Percentiles rank a stretch among this genome's conserved stretches.
Evolutionary conservation across 768 basidiomycete species (phyloP).

Genomic region (Leucogyrophana mollusca): DNA sequence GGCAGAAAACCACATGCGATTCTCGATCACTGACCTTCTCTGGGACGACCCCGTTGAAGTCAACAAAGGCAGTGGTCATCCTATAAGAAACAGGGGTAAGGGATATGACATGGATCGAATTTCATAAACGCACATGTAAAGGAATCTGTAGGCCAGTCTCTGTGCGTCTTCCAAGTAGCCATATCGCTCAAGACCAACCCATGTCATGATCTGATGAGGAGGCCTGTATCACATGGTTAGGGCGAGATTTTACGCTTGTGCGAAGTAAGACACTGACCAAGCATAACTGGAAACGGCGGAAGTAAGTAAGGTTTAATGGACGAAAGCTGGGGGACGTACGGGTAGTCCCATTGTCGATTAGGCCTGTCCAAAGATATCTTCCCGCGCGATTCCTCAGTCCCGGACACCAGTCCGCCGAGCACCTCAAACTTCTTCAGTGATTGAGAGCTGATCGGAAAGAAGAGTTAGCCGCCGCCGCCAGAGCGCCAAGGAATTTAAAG

Average conservation of each 20-base stretch:
- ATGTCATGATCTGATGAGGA: slow-evolving; percentile 98
- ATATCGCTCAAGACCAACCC: slow-evolving; percentile 96
- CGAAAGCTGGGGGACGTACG: slow-evolving; percentile 47
- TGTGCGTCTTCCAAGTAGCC: slow-evolving; percentile 94
- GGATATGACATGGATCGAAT: neutral
- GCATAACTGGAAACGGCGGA: slow-evolving; percentile 50
- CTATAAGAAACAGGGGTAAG: slow-evolving; percentile 33
- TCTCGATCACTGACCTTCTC: slow-evolving; percentile 76
- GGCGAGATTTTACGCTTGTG: no score
- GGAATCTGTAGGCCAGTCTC: slow-evolving; percentile 89
- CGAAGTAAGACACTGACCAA: slow-evolving; percentile 43
- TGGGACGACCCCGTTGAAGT: slow-evolving; percentile 97
- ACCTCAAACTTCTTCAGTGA: slow-evolving; percentile 96
- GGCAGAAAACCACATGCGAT: neutral
- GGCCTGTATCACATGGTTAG: slow-evolving; percentile 50
- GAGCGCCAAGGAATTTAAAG: slow-evolving; percentile 3
- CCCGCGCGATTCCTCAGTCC: slow-evolving; percentile 94
- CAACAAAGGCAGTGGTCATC: slow-evolving; percentile 94
- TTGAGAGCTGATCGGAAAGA: slow-evolving; percentile 63
- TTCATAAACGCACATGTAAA: slow-evolving; percentile 83
- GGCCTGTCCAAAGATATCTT: slow-evolving; percentile 94
- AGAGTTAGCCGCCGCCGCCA: slow-evolving; percentile 2
- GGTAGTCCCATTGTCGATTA: slow-evolving; percentile 99
- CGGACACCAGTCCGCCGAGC: slow-evolving; percentile 91
- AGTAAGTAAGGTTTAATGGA: slow-evolving; percentile 91